Evolutionary conservation across 345 rosid species (phyloP).

Genomic region (Pistacia integerrima): DNA sequence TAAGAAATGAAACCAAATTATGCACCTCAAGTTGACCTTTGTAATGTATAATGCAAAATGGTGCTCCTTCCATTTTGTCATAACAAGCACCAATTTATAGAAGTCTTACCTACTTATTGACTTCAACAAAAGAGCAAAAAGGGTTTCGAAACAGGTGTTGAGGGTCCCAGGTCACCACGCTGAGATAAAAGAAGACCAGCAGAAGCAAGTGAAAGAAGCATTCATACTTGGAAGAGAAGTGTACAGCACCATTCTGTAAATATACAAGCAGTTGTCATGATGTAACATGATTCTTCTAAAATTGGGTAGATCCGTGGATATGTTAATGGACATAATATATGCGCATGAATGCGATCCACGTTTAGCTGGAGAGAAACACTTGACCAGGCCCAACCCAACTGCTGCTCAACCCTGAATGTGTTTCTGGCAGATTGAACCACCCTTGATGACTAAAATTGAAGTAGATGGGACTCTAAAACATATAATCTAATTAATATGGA

Average conservation of each 20-base stretch:
- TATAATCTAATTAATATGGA: background rate
- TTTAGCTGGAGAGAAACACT: background rate
- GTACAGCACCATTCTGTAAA: too few species aligned
- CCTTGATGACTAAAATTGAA: background rate
- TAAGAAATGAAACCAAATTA: too few species aligned
- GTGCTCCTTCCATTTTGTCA: background rate
- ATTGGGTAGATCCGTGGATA: background rate
- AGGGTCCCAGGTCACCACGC: too few species aligned
- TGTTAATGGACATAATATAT: background rate
- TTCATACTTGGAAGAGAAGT: background rate
- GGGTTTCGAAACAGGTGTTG: too few species aligned
- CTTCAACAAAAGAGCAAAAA: background rate
- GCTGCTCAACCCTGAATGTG: background rate
- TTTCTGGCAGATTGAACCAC: background rate
- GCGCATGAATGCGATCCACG: background rate
- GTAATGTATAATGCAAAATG: background rate
- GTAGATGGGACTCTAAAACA: too few species aligned
- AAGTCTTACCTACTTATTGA: background rate
- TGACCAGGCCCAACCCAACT: background rate
- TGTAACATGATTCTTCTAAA: background rate
- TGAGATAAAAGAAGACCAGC: background rate
- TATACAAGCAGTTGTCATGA: background rate
- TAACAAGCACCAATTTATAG: background rate
- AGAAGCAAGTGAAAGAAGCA: background rate
- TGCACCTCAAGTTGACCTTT: background rate